A percentile compares a stretch with the other conserved stretches of the same genome.
Evolutionary conservation across 257 asterid species (phyloP).

Genomic region (Ligustrum vulgare): DNA sequence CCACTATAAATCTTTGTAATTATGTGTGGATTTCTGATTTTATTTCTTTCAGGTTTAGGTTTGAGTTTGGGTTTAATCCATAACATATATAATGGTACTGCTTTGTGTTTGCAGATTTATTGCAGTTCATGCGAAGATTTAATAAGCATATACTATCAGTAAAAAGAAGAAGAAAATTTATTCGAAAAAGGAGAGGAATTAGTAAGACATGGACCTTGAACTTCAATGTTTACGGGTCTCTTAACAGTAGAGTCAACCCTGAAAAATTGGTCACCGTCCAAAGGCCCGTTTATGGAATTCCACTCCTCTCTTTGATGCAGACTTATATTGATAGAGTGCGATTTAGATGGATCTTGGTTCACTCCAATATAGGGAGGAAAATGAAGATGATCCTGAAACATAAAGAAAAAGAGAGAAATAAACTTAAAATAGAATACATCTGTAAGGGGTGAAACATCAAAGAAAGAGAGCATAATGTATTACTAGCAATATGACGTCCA

Average conservation of each 20-base stretch:
- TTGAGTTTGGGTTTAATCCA: neutral
- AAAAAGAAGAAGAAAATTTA: neutral
- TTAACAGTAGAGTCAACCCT: constrained; percentile 14
- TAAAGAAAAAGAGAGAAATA: neutral
- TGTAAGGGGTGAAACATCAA: neutral
- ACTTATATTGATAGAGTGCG: constrained; percentile 22
- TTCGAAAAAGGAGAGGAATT: neutral
- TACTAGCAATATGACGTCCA: neutral
- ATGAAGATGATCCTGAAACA: constrained; percentile 33
- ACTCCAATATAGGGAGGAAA: constrained; percentile 24
- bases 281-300: constrained; percentile 22
- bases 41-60: neutral
- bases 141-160: neutral
- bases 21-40: neutral
- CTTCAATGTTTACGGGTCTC: constrained; percentile 28
- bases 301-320: constrained; percentile 27
- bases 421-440: neutral
- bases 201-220: constrained; percentile 29
- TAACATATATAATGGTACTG: neutral
- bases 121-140: neutral
- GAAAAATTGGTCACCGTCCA: constrained; percentile 25
- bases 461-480: neutral
- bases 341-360: constrained; percentile 25
- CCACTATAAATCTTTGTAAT: neutral
- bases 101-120: neutral